phyloP scores from a whole-genome alignment of 768 basidiomycete genomes.

The Russula abietina region DNA sequence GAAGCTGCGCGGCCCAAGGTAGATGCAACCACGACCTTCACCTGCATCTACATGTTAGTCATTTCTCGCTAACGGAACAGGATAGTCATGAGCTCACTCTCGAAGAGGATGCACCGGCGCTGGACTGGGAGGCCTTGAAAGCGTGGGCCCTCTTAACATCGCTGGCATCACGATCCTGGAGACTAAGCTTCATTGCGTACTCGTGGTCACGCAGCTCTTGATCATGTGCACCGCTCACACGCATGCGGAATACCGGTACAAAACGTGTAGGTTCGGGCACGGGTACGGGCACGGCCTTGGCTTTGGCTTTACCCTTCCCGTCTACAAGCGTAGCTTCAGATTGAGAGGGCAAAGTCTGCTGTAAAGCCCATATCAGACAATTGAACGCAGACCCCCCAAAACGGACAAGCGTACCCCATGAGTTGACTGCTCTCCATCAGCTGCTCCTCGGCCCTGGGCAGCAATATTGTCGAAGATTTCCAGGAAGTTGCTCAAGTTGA shows the following conservation, averaged over 20 bases:
- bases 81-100: not conserved
- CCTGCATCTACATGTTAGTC: not conserved
- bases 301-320: slow-evolving; percentile 6
- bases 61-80: no score
- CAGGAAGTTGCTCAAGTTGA: not conserved
- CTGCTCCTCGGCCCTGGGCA: not conserved
- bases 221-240: not conserved
- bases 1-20: not conserved
- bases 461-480: slow-evolving; percentile 1
- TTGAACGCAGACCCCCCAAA: not conserved
- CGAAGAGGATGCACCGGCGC: no score
- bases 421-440: not conserved
- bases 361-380: not conserved
- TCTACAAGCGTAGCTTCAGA: not conserved
- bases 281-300: not conserved
- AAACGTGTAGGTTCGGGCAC: not conserved
- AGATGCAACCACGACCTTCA: not conserved
- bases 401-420: not conserved
- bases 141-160: not conserved
- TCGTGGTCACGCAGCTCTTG: slow-evolving; percentile 11
- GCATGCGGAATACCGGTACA: not conserved
- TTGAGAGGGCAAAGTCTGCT: not conserved
- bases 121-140: not conserved
- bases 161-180: slow-evolving; percentile 7
- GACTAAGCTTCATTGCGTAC: slow-evolving; percentile 15